These are phyloP conservation scores for Conoideocrella luteorostrata DNA, from an alignment of 2,329 filamentous ascomycete genomes.

Conservation along the genomic window DNA sequence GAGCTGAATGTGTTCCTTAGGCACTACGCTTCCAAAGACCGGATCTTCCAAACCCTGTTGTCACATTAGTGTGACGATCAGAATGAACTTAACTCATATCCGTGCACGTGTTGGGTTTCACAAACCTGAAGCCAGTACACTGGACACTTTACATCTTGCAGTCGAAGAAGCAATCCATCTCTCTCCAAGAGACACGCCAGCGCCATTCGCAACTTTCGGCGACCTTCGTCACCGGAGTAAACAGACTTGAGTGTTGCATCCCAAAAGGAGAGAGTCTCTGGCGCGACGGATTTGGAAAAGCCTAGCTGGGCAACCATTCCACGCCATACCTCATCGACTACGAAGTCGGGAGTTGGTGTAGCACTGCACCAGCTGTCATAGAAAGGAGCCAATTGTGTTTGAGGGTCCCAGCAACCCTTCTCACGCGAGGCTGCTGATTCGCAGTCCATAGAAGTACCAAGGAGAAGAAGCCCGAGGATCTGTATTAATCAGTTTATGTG, in stretches of 20 bases:
- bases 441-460: slow-evolving; percentile 48
- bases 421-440: slow-evolving; percentile 39
- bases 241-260: slow-evolving; percentile 36
- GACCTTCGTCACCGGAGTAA: slow-evolving; percentile 43
- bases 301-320: slow-evolving; percentile 38
- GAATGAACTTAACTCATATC: too few relatives aligned
- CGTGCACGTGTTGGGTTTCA: too few relatives aligned
- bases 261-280: slow-evolving; percentile 38
- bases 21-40: slow-evolving; percentile 33
- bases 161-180: slow-evolving; percentile 39
- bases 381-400: slow-evolving; percentile 34
- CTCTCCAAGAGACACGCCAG: slow-evolving; percentile 37
- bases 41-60: slow-evolving; percentile 38
- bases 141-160: slow-evolving; percentile 42
- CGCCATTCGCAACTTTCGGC: slow-evolving; percentile 41
- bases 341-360: slow-evolving; percentile 37
- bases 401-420: slow-evolving; percentile 45
- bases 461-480: slow-evolving; percentile 40
- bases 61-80: neutral
- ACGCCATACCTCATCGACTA: slow-evolving; percentile 39
- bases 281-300: slow-evolving; percentile 34
- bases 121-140: slow-evolving; percentile 46
- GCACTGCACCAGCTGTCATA: slow-evolving; percentile 34
- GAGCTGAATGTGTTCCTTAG: slow-evolving; percentile 42
- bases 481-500: slow-evolving; percentile 14